Percentiles rank a stretch among this genome's conserved stretches.
These are phyloP conservation scores for Apium graveolens DNA, from an alignment of 129 eudicot species.

Conservation along the genomic window DNA sequence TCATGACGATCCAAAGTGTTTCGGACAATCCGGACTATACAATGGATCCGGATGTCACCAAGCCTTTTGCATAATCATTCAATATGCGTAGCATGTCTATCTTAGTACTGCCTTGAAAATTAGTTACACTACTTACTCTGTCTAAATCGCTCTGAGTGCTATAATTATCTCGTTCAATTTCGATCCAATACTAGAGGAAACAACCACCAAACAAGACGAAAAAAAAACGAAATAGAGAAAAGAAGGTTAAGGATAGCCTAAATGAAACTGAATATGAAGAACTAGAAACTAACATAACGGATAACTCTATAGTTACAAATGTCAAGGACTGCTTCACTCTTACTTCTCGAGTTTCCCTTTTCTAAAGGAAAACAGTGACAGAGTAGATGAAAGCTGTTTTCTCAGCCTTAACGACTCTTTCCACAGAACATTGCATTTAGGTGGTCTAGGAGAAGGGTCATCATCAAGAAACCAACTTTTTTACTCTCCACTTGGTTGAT, in stretches of 20 bases:
- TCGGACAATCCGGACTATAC: no score
- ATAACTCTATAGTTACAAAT: not conserved
- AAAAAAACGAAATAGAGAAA: not conserved
- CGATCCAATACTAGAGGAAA: not conserved
- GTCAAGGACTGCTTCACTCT: not conserved
- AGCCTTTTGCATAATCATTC: no score
- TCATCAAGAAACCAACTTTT: slow-evolving; percentile 74
- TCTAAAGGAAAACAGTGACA: slow-evolving; percentile 45
- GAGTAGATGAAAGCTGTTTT: slow-evolving; percentile 50
- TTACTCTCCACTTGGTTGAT: slow-evolving; percentile 15
- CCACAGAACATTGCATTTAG: slow-evolving; percentile 87
- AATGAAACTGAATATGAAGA: slow-evolving; percentile 15
- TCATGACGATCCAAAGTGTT: no score
- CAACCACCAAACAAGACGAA: not conserved
- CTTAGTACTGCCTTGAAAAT: no score
- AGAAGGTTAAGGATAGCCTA: not conserved
- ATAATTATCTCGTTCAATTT: no score
- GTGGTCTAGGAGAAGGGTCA: slow-evolving; percentile 95
- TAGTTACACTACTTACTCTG: no score
- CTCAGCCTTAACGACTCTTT: slow-evolving; percentile 65
- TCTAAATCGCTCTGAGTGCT: no score
- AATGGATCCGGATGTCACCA: no score
- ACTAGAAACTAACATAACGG: slow-evolving; percentile 5
- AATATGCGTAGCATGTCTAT: no score
- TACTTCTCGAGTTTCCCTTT: slow-evolving; percentile 51